Conservation (phyloP, 2,329 filamentous ascomycete genomes). For the Knufia petricola region DNA sequence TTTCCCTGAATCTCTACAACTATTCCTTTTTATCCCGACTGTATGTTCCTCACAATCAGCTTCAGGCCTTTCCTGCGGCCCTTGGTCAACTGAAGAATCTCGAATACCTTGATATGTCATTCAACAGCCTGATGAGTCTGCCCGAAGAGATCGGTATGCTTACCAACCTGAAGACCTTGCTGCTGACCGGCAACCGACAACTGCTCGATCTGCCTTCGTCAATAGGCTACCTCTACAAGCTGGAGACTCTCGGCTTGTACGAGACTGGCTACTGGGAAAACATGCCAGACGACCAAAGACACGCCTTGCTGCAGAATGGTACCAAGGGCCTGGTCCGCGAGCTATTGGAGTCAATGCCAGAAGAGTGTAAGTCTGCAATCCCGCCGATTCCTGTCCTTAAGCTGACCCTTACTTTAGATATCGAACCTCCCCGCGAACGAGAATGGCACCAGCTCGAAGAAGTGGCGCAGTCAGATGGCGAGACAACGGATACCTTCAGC, state of each 20-base stretch:
- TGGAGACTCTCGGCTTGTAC: constrained; percentile 74
- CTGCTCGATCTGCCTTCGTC: constrained; percentile 75
- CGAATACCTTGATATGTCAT: constrained; percentile 74
- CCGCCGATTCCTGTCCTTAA: constrained; percentile 17
- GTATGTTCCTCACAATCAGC: constrained; percentile 87
- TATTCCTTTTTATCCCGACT: constrained; percentile 87
- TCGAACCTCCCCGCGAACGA: constrained; percentile 65
- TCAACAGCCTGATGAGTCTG: constrained; percentile 72
- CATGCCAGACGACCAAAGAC: constrained; percentile 63
- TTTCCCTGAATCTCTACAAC: constrained; percentile 66
- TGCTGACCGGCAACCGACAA: constrained; percentile 76
- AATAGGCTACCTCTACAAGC: constrained; percentile 74
- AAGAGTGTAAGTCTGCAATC: constrained; percentile 44
- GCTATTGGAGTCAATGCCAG: constrained; percentile 72
- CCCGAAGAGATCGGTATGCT: constrained; percentile 95
- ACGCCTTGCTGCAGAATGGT: constrained; percentile 75
- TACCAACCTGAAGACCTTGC: constrained; percentile 74
- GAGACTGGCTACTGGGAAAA: constrained; percentile 64
- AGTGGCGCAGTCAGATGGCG: constrained; percentile 42
- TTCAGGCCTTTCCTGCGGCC: constrained; percentile 65
- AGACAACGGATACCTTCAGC: constrained; percentile 57
- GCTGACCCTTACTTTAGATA: constrained; percentile 45
- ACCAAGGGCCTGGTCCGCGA: constrained; percentile 75
- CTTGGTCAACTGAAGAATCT: constrained; percentile 77
- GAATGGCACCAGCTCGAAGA: constrained; percentile 67